Evolutionary conservation across 768 basidiomycete genomes (phyloP).

Genomic region (Hericium coralloides): DNA sequence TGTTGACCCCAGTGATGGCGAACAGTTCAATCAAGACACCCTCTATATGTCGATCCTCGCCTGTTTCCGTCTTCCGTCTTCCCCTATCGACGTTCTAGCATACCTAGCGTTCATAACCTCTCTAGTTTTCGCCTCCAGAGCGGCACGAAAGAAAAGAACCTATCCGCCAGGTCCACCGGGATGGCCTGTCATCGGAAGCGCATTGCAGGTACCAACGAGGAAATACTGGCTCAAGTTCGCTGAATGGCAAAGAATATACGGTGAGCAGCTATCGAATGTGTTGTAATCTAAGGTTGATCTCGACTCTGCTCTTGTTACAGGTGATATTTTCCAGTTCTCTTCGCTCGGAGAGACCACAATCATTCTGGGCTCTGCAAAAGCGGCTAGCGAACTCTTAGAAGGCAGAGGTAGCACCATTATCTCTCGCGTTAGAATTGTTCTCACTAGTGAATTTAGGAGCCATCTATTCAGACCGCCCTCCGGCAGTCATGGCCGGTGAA

Average conservation of each 20-base stretch:
- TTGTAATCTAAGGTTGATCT: background rate
- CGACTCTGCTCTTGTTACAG: background rate
- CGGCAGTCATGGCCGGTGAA: slow-evolving; percentile 24
- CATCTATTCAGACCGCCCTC: slow-evolving; percentile 26
- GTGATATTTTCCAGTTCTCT: background rate
- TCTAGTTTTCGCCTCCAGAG: too few relatives aligned
- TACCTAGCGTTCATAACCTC: too few relatives aligned
- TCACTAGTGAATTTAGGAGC: slow-evolving; percentile 10
- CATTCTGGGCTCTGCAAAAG: background rate
- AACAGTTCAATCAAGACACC: too few relatives aligned
- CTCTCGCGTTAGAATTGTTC: background rate
- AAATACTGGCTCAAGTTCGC: background rate
- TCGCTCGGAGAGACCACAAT: slow-evolving; percentile 1
- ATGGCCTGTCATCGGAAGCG: background rate
- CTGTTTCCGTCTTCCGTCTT: too few relatives aligned
- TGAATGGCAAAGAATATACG: background rate
- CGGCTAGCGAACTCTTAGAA: slow-evolving; percentile 1
- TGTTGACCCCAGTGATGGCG: too few relatives aligned
- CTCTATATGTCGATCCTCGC: too few relatives aligned
- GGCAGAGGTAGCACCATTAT: background rate
- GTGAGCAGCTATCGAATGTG: background rate
- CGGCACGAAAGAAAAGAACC: too few relatives aligned
- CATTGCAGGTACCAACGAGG: background rate
- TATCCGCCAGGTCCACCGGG: background rate
- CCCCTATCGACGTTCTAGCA: too few relatives aligned